Base-by-base conservation (phyloP, 331 rosid genomes). In the Phaseolus coccineus region DNA sequence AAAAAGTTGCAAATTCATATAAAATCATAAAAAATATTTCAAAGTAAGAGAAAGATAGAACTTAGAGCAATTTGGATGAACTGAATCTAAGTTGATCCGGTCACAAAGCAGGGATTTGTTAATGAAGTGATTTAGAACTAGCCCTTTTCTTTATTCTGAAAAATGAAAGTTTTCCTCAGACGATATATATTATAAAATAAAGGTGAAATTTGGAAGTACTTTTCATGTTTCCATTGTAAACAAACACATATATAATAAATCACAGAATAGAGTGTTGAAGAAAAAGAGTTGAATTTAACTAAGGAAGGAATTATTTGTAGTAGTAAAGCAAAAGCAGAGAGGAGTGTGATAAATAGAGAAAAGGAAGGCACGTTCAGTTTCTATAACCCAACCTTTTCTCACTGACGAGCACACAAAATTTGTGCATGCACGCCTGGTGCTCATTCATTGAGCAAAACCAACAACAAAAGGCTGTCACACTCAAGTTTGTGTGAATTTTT, bases 261-360 rank as follows among this genome's bases (percentile, higher is more conserved):
- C 39, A 33, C 6, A 33, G 48, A 9, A 42, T 42, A 53, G 59
- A 53, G 25, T 2, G 28, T 19, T 53, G 64, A 37, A 28, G 22
- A 68, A 68, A 15, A 75, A 59, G 33, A 62, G 62, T 51, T 11
- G 62, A 42, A 15, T 59, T 22, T 40, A 59, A 76, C 59, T 57
- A 75, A 75, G 48, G 64, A 11, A 27, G 53, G 57, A 28, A 25
- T 25, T 39, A n/a, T 76, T 40, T 25, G 56, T 70, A 44, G 1
- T 46, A 35, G 19, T 70, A 69, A 77, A 64, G 83, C 27, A 30
- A 82, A 63, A 83, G 55, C 35, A 27, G 69, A 64, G 24, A 47
- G 58, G 24, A 47, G 58, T 47, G 42, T 30, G 9, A 76, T 37
- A 74, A 50, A 47, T 50, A 81, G 51, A 71, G 76, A 24, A 68